These are phyloP conservation scores for Colletotrichum spinosum DNA, from an alignment of 2,329 filamentous ascomycete species.

Conservation along the genomic window DNA sequence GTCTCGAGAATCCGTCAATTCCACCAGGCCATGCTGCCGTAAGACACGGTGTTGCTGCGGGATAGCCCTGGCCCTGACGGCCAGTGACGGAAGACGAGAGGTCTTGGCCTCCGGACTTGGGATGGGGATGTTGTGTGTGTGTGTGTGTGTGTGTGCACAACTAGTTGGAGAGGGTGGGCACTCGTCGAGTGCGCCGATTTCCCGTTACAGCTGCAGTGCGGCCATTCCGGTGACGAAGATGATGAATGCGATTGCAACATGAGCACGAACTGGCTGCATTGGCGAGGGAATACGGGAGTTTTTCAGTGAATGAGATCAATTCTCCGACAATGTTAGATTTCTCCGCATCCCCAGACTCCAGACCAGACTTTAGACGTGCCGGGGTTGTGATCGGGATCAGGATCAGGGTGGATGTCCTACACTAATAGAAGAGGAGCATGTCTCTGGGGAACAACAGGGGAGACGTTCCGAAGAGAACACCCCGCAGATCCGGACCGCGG, in stretches of 20 bases:
- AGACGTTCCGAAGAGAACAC: conserved; percentile 10
- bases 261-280: background rate
- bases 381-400: conserved; percentile 3
- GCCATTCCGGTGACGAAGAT: conserved; percentile 6
- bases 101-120: conserved; percentile 24
- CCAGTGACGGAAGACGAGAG: conserved; percentile 20
- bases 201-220: background rate
- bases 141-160: conserved; percentile 7
- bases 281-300: conserved; percentile 10
- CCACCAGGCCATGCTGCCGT: conserved; percentile 18
- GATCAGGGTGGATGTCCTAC: background rate
- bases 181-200: too few species aligned
- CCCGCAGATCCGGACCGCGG: conserved; percentile 28
- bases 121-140: conserved; percentile 12
- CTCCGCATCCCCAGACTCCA: conserved; percentile 25
- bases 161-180: conserved; percentile 7
- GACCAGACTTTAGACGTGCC: conserved; percentile 19
- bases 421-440: background rate
- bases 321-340: conserved; percentile 17
- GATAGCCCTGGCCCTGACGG: conserved; percentile 6
- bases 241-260: conserved; percentile 22
- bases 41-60: conserved; percentile 3
- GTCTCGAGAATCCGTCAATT: background rate
- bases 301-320: conserved; percentile 22
- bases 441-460: conserved; percentile 23